These are phyloP conservation scores for Cryoendolithus antarcticus DNA, from an alignment of 2,329 filamentous ascomycete genomes.

Conservation along the genomic window DNA sequence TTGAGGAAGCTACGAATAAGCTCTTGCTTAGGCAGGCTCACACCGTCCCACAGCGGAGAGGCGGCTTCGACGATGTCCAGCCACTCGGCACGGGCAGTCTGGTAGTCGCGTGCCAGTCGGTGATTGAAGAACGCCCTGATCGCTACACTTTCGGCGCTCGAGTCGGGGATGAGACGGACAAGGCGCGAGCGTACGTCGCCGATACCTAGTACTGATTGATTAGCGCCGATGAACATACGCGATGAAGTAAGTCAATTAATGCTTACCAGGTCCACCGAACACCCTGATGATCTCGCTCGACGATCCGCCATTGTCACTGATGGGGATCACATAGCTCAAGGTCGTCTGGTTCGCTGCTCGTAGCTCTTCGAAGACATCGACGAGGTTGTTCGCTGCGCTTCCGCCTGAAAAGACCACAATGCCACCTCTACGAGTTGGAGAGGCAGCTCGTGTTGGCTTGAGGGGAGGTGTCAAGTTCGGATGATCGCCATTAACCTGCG, in stretches of 20 bases:
- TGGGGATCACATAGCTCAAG: slow-evolving; percentile 80
- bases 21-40: slow-evolving; percentile 38
- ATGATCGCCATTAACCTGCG: too few species aligned
- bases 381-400: slow-evolving; percentile 85
- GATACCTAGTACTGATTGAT: slow-evolving; percentile 33
- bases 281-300: slow-evolving; percentile 89
- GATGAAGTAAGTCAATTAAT: too few species aligned
- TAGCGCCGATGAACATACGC: neutral
- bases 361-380: slow-evolving; percentile 67
- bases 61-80: slow-evolving; percentile 76
- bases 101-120: slow-evolving; percentile 53
- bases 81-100: slow-evolving; percentile 64
- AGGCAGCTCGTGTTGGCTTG: slow-evolving; percentile 4
- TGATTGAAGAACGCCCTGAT: slow-evolving; percentile 82
- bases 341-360: slow-evolving; percentile 51
- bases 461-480: too few species aligned
- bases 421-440: slow-evolving; percentile 27
- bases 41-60: slow-evolving; percentile 57
- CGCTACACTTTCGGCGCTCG: slow-evolving; percentile 51
- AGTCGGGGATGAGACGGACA: slow-evolving; percentile 74
- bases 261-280: slow-evolving; percentile 76
- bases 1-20: slow-evolving; percentile 40
- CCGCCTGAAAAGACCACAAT: slow-evolving; percentile 85
- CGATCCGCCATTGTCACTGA: slow-evolving; percentile 90
- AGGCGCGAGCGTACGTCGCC: slow-evolving; percentile 62